These are phyloP conservation scores for Mortierella polycephala DNA, from an alignment of 371 early-diverging fungal genomes.

Conservation along the genomic window DNA sequence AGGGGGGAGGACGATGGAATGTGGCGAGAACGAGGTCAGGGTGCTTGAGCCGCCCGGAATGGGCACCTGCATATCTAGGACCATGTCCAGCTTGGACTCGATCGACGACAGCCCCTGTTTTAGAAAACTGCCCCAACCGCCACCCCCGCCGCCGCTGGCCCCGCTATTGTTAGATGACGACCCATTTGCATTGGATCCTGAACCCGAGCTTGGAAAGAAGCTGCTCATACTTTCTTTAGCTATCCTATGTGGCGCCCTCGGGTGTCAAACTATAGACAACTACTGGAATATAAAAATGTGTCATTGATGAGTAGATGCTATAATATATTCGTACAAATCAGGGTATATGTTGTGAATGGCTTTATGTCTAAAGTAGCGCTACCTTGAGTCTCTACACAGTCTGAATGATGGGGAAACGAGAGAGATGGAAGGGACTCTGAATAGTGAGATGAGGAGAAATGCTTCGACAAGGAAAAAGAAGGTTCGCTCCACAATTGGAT, in stretches of 20 bases:
- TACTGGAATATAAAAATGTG: too few species aligned
- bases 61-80: conserved; percentile 70
- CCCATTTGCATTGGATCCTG: conserved; percentile 32
- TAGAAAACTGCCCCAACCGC: conserved; percentile 72
- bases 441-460: too few species aligned
- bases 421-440: too few species aligned
- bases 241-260: neutral
- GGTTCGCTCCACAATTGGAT: too few species aligned
- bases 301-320: too few species aligned
- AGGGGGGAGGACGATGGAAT: conserved; percentile 31
- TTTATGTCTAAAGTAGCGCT: too few species aligned
- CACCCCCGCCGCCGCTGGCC: conserved; percentile 18
- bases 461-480: too few species aligned
- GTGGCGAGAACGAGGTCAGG: conserved; percentile 39
- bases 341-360: too few species aligned
- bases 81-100: conserved; percentile 83
- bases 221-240: conserved; percentile 21
- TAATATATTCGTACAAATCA: too few species aligned
- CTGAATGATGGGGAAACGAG: too few species aligned
- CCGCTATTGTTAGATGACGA: conserved; percentile 20
- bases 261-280: too few species aligned
- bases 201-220: conserved; percentile 35
- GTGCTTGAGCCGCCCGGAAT: conserved; percentile 37
- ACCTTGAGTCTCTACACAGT: too few species aligned
- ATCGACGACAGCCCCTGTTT: conserved; percentile 83